Percentiles rank a stretch among this genome's conserved stretches.
phyloP scores from a whole-genome alignment of 2,329 filamentous ascomycete genomes.

The Trichoderma brevicompactum region DNA sequence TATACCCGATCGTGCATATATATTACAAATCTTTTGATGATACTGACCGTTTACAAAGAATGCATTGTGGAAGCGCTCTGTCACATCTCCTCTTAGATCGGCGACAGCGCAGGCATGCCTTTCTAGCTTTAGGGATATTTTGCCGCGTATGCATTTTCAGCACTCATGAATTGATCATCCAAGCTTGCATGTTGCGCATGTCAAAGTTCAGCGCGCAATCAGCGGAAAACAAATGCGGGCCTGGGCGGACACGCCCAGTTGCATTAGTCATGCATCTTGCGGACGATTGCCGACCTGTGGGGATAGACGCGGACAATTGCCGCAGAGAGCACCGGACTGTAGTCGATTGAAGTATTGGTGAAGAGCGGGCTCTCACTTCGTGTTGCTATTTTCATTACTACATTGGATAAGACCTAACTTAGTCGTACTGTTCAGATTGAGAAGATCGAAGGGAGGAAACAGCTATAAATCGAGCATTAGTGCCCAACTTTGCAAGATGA shows the following conservation, averaged over 20 bases:
- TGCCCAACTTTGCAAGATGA: no score
- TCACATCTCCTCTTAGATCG: constrained; percentile 8
- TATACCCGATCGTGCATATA: background rate
- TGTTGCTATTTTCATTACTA: no score
- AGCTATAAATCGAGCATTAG: no score
- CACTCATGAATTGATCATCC: background rate
- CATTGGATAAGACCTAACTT: no score
- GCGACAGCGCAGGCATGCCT: constrained; percentile 6
- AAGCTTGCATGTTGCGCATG: background rate
- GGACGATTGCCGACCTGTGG: background rate
- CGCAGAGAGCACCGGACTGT: background rate
- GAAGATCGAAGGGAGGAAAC: no score
- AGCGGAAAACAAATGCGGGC: background rate
- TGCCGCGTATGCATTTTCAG: background rate
- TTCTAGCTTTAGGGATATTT: background rate
- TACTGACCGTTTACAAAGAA: constrained; percentile 5
- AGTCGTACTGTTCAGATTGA: no score
- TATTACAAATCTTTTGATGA: background rate
- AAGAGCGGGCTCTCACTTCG: no score
- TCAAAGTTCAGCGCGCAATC: background rate
- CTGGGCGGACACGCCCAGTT: background rate
- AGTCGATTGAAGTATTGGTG: no score
- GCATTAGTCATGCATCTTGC: background rate
- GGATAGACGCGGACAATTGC: background rate
- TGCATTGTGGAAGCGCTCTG: constrained; percentile 6